Base-by-base conservation (phyloP, 108 stramenopile genomes). In the Fragilaria radians region DNA sequence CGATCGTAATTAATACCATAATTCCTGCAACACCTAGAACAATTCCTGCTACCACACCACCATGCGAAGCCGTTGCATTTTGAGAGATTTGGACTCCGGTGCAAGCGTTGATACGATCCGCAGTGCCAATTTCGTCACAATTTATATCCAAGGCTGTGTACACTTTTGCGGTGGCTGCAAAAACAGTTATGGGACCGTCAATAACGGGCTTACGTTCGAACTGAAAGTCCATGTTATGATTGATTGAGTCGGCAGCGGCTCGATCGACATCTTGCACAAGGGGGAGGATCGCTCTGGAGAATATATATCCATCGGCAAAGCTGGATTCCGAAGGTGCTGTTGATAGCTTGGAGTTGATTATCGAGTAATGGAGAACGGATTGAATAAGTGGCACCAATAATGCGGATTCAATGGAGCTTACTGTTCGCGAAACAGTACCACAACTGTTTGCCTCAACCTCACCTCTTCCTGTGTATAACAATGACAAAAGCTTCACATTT, bases 311-410 rank as follows among this genome's bases (percentile, higher is more conserved):
- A 45, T 84, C 79, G 3, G 79, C 79, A n/a, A 76, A 72, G 42
- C 25, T 34, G 17, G 59, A 30, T 3, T 57, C 31, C 25, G 52
- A 18, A 4, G 5, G 22, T 18, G 52, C 52, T 3, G 17, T 26
- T 26, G 26, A 23, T 17, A 52, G 24, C 4, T 57, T 32, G 19
- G 67, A 63, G 50, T 73, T 77, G 26, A 56, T 51, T 31, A 71
- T 18, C 24, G 74, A 65, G 46, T 57, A 58, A 26, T 59, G 67
- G 19, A 91, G 66, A 24, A 79, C 66, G 23, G 78, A 82, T 72
- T 91, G 86, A 49, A 91, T 85, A 19, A 88, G 42, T 5, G 85
- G 85, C 42, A 84, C 69, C 23, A 74, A 52, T 4, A 88, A 55
- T 18, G 80, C 55, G 45, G 57, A 58, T 25, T 80, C 71, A 24